phyloP scores from a whole-genome alignment of 2,329 filamentous ascomycete species.

The Chrysoporthe austroafricana region DNA sequence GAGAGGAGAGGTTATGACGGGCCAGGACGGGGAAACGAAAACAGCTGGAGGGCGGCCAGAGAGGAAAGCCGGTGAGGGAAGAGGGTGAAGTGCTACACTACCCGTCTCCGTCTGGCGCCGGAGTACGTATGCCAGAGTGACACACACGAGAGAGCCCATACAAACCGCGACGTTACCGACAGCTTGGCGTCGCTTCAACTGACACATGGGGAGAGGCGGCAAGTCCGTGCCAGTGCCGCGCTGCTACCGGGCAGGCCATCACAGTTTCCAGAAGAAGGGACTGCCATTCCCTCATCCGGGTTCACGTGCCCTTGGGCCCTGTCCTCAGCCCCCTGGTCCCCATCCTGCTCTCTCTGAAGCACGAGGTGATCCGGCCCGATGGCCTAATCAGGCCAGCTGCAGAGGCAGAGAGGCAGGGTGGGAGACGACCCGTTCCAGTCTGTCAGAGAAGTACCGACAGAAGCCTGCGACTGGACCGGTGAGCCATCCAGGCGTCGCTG shows the following conservation, averaged over 20 bases:
- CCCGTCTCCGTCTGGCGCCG: constrained; percentile 20
- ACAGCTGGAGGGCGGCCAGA: not conserved
- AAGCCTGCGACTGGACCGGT: not conserved
- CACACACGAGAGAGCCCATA: constrained; percentile 12
- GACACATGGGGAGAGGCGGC: constrained; percentile 10
- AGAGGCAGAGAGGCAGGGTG: not conserved
- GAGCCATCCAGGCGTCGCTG: constrained; percentile 2
- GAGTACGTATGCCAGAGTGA: not conserved
- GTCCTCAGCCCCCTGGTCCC: not conserved
- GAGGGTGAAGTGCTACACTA: constrained; percentile 19
- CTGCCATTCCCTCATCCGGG: not conserved
- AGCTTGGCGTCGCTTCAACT: constrained; percentile 26
- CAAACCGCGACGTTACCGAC: constrained; percentile 14
- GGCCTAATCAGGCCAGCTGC: not conserved
- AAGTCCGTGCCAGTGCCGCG: not conserved
- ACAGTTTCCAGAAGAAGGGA: not conserved
- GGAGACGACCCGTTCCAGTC: constrained; percentile 15
- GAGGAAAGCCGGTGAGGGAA: not conserved
- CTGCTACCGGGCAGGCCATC: not conserved
- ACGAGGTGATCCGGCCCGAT: not conserved
- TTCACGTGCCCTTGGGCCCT: not conserved
- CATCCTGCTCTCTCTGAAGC: not conserved
- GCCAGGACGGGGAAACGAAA: not conserved
- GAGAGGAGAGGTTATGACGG: constrained; percentile 5
- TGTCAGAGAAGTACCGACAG: constrained; percentile 18